phyloP scores from a whole-genome alignment of 768 basidiomycete genomes.

The Pleurotus tuoliensis region DNA sequence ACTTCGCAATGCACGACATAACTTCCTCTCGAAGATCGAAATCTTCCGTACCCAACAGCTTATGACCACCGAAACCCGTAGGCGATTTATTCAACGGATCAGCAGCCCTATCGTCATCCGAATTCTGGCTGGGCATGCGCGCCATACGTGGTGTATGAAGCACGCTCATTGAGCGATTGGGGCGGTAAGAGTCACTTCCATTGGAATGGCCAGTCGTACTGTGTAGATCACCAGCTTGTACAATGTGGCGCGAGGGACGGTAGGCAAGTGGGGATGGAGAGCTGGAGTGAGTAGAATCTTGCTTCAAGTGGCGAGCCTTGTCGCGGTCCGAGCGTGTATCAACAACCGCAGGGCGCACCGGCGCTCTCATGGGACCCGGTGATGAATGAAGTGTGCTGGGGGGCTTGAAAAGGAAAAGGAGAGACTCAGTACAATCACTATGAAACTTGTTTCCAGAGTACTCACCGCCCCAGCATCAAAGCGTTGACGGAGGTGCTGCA shows the following conservation, averaged over 20 bases:
- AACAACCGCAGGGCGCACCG: constrained; percentile 22
- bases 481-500: constrained; percentile 86
- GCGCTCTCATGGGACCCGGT: constrained; percentile 20
- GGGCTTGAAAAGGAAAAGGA: constrained; percentile 17
- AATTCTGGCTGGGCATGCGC: constrained; percentile 24
- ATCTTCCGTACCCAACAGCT: constrained; percentile 51
- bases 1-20: constrained; percentile 96
- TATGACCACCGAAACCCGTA: constrained; percentile 14
- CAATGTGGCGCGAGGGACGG: constrained; percentile 45
- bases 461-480: constrained; percentile 57
- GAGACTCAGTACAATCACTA: constrained; percentile 33
- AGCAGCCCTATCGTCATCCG: constrained; percentile 19
- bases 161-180: constrained; percentile 45
- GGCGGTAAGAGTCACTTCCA: constrained; percentile 37
- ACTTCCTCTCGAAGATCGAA: constrained; percentile 96
- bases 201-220: constrained; percentile 47
- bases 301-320: constrained; percentile 1
- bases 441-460: constrained; percentile 39
- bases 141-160: constrained; percentile 46
- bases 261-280: constrained; percentile 16
- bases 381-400: constrained; percentile 12
- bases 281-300: constrained; percentile 15
- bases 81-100: constrained; percentile 10
- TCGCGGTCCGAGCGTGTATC: constrained; percentile 8
- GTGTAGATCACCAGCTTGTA: constrained; percentile 77